Conservation (phyloP, 805 yeast species). For the Candida khao-thaluensis region DNA sequence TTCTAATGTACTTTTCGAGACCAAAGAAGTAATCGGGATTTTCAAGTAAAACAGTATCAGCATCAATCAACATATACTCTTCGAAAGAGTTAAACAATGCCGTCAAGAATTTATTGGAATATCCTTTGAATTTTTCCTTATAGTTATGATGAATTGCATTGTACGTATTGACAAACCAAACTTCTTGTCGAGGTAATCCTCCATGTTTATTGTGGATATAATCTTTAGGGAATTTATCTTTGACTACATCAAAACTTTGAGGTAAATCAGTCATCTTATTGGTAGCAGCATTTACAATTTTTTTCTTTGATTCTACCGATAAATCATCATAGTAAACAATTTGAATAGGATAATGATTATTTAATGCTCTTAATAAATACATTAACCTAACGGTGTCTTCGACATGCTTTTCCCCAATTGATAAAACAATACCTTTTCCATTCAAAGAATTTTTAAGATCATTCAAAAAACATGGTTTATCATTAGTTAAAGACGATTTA, state of each 20-base stretch:
- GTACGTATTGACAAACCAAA: conserved; percentile 37
- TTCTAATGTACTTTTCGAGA: conserved; percentile 26
- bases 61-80: conserved; percentile 54
- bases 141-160: conserved; percentile 24
- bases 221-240: conserved; percentile 19
- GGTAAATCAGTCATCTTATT: conserved; percentile 25
- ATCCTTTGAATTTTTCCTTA: conserved; percentile 22
- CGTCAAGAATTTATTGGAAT: conserved; percentile 52
- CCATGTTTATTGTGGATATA: conserved; percentile 19
- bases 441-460: conserved; percentile 28
- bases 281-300: conserved; percentile 27
- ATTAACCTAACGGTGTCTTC: conserved; percentile 30
- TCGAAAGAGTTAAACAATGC: conserved; percentile 57
- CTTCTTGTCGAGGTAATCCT: conserved; percentile 34
- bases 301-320: conserved; percentile 23
- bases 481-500: conserved; percentile 19
- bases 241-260: conserved; percentile 22
- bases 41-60: conserved; percentile 45
- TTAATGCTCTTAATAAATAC: conserved; percentile 33
- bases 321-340: conserved; percentile 32
- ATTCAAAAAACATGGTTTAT: conserved; percentile 25
- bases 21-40: conserved; percentile 30
- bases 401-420: conserved; percentile 31
- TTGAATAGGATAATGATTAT: conserved; percentile 36
- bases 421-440: conserved; percentile 36